phyloP scores from a whole-genome alignment of 352 stramenopile genomes.

The Blastocystis sp. region DNA sequence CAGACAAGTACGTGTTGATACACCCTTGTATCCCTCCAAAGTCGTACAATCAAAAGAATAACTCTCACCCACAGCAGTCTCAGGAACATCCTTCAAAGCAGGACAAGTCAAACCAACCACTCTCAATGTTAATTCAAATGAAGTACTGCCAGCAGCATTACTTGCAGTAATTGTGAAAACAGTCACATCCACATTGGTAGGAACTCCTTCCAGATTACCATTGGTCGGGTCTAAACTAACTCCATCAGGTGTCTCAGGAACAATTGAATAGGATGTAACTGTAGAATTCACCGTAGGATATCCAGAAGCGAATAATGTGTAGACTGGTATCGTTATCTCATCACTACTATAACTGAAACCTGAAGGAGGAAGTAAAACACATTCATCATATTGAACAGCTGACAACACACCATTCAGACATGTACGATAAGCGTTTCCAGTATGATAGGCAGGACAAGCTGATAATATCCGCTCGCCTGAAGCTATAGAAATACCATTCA shows the following conservation, averaged over 20 bases:
- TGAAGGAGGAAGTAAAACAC: neutral
- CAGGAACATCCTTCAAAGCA: neutral
- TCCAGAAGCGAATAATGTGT: neutral
- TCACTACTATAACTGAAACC: neutral
- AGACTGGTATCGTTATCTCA: neutral
- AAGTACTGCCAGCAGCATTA: neutral
- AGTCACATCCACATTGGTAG: neutral
- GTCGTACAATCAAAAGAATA: slow-evolving; percentile 4
- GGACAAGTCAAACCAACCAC: neutral
- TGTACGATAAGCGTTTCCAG: neutral
- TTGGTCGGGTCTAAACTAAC: neutral
- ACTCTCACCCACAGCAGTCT: neutral
- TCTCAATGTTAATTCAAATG: neutral
- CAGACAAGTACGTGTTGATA: neutral
- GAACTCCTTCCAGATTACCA: neutral
- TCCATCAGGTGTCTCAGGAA: neutral
- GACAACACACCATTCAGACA: slow-evolving; percentile 12
- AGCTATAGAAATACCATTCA: neutral
- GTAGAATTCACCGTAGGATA: neutral
- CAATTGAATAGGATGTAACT: neutral
- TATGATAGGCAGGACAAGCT: neutral
- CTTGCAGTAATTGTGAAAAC: neutral
- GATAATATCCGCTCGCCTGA: neutral
- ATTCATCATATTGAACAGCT: slow-evolving; percentile 2
- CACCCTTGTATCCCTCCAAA: neutral